These are phyloP conservation scores for Keithomyces neogunnii DNA, from an alignment of 2,329 filamentous ascomycete genomes.

Conservation along the genomic window DNA sequence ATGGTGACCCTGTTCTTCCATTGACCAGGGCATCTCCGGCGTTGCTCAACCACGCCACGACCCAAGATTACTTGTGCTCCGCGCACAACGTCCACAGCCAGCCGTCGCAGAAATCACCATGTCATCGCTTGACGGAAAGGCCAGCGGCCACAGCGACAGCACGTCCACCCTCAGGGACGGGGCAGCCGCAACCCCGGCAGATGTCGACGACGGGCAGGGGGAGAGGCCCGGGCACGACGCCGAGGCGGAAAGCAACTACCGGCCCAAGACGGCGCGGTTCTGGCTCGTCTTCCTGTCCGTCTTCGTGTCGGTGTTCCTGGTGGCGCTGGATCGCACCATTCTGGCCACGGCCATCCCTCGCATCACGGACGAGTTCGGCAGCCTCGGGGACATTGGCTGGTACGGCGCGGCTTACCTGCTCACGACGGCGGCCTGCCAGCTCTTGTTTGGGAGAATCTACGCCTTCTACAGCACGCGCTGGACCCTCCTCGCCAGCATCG, in stretches of 20 bases:
- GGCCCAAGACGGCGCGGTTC: slow-evolving; percentile 44
- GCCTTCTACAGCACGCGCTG: slow-evolving; percentile 43
- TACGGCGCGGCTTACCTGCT: slow-evolving; percentile 55
- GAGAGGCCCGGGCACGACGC: slow-evolving; percentile 13
- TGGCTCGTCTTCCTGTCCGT: slow-evolving; percentile 47
- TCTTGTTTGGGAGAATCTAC: slow-evolving; percentile 46
- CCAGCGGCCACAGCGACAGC: neutral
- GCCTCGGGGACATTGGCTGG: slow-evolving; percentile 54
- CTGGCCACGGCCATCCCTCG: slow-evolving; percentile 45
- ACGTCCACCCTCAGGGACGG: neutral
- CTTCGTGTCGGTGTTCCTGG: slow-evolving; percentile 47
- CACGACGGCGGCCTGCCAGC: slow-evolving; percentile 45
- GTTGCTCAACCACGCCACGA: too few relatives aligned
- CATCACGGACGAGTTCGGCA: slow-evolving; percentile 49
- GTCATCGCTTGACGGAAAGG: neutral
- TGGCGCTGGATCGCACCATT: slow-evolving; percentile 50
- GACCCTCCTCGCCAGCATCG: slow-evolving; percentile 37
- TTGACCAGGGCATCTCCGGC: too few relatives aligned
- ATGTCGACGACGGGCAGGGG: slow-evolving; percentile 10
- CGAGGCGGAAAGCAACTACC: slow-evolving; percentile 33
- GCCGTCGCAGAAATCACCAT: neutral
- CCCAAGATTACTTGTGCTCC: too few relatives aligned
- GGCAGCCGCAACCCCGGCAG: slow-evolving; percentile 4
- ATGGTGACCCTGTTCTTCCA: too few relatives aligned
- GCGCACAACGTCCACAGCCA: too few relatives aligned